Conservation (phyloP, 352 stramenopile genomes). For the Phytopythium oedochilum region DNA sequence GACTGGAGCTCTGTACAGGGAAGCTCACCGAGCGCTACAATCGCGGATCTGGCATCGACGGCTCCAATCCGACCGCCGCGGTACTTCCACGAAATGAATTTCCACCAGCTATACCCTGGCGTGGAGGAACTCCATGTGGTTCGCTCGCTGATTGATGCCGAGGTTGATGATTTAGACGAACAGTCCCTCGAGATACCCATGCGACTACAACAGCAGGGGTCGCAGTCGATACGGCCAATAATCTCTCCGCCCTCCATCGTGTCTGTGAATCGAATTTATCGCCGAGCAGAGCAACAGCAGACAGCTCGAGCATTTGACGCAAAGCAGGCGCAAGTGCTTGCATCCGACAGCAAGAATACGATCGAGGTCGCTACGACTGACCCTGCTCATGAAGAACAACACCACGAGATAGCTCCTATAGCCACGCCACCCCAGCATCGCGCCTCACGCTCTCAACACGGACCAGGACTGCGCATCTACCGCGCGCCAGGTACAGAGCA, state of each 20-base stretch:
- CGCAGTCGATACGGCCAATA: neutral
- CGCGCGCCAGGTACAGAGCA: neutral
- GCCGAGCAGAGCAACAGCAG: neutral
- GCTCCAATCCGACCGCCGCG: neutral
- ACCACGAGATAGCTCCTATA: neutral
- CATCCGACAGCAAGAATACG: neutral
- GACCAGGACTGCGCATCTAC: neutral
- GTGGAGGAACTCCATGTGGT: neutral
- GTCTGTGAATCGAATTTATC: neutral
- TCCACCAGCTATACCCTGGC: neutral
- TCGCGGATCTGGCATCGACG: neutral
- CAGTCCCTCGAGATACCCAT: no score
- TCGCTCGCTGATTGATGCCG: neutral
- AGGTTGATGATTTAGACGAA: neutral
- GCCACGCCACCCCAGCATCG: neutral
- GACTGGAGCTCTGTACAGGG: neutral
- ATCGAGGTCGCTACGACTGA: no score
- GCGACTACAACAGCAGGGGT: neutral
- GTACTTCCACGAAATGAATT: constrained; percentile 21
- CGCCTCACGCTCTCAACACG: neutral
- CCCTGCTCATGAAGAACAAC: neutral
- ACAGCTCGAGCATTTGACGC: neutral
- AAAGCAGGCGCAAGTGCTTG: neutral
- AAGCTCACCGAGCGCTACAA: neutral
- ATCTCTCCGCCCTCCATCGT: neutral